Evolutionary conservation across 345 rosid genomes (phyloP).

Genomic region (Sonneratia alba): DNA sequence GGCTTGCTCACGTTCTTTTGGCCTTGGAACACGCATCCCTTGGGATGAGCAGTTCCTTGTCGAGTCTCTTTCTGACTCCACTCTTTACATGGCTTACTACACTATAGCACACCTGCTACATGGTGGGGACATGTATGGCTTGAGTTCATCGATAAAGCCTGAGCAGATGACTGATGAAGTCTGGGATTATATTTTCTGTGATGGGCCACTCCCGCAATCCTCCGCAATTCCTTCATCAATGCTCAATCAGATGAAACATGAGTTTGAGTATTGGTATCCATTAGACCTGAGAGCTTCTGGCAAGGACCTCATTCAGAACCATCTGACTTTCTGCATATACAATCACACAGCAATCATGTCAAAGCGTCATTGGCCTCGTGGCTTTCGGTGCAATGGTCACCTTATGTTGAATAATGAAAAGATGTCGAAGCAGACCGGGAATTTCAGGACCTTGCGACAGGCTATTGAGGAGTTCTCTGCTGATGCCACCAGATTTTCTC

Average conservation of each 20-base stretch:
- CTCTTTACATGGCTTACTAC: conserved; percentile 91
- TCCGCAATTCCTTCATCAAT: conserved; percentile 45
- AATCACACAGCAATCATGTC: conserved; percentile 83
- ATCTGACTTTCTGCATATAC: conserved; percentile 74
- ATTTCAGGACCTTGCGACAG: conserved; percentile 77
- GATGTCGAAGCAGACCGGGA: conserved; percentile 97
- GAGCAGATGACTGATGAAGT: conserved; percentile 81
- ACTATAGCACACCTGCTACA: conserved; percentile 81
- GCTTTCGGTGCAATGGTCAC: conserved; percentile 90
- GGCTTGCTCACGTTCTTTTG: conserved; percentile 98
- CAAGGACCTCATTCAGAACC: conserved; percentile 95
- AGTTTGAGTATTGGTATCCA: conserved; percentile 96
- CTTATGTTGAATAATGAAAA: conserved; percentile 92
- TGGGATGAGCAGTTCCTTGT: conserved; percentile 90
- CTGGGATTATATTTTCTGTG: conserved; percentile 81
- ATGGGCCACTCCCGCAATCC: conserved; percentile 55
- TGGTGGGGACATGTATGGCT: conserved; percentile 68
- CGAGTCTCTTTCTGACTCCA: conserved; percentile 87
- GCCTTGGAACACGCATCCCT: conserved; percentile 94
- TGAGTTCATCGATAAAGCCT: conserved; percentile 38
- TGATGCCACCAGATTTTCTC: conserved; percentile 75
- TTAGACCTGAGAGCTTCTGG: conserved; percentile 94
- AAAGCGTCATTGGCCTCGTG: conserved; percentile 77
- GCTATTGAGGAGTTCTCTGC: conserved; percentile 84
- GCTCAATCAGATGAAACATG: conserved; percentile 80